A percentile compares a stretch with the other conserved stretches of the same genome.
phyloP scores from a whole-genome alignment of 2,329 filamentous ascomycete species.

The Zasmidium citrigriseum region DNA sequence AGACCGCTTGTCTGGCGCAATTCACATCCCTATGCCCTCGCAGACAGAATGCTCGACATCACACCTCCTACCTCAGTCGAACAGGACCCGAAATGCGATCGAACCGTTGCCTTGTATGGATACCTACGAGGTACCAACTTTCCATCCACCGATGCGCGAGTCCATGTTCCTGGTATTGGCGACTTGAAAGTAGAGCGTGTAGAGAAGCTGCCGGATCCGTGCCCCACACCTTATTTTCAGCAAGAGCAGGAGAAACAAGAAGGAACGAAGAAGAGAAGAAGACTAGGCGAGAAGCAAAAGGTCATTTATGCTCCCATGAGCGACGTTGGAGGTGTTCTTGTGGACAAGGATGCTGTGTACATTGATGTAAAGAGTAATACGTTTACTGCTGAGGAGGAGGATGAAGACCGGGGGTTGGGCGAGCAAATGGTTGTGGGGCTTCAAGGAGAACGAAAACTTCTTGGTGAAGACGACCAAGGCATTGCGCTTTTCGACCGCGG shows the following conservation, averaged over 20 bases:
- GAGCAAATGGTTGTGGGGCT: constrained; percentile 92
- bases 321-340: constrained; percentile 90
- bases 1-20: constrained; percentile 96
- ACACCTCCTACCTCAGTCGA: constrained; percentile 92
- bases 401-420: constrained; percentile 80
- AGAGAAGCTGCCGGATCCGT: constrained; percentile 88
- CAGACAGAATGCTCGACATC: constrained; percentile 92
- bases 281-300: constrained; percentile 95
- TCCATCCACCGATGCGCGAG: constrained; percentile 75
- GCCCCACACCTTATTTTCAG: constrained; percentile 88
- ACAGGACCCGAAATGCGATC: constrained; percentile 83
- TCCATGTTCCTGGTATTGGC: constrained; percentile 90
- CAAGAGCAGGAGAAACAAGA: constrained; percentile 80
- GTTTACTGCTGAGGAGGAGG: constrained; percentile 66
- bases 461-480: constrained; percentile 80
- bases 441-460: constrained; percentile 76
- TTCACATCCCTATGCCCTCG: constrained; percentile 88
- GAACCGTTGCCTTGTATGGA: constrained; percentile 86
- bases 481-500: constrained; percentile 85
- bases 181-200: constrained; percentile 83
- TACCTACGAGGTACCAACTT: constrained; percentile 96
- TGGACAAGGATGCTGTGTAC: constrained; percentile 96
- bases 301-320: constrained; percentile 97
- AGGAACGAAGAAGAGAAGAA: constrained; percentile 76
- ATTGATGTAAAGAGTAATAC: constrained; percentile 72